Evolutionary conservation across 768 basidiomycete species (phyloP), one percentile per base, ranked within the genome.

Genomic region (Cystobasidium tubakii): DNA sequence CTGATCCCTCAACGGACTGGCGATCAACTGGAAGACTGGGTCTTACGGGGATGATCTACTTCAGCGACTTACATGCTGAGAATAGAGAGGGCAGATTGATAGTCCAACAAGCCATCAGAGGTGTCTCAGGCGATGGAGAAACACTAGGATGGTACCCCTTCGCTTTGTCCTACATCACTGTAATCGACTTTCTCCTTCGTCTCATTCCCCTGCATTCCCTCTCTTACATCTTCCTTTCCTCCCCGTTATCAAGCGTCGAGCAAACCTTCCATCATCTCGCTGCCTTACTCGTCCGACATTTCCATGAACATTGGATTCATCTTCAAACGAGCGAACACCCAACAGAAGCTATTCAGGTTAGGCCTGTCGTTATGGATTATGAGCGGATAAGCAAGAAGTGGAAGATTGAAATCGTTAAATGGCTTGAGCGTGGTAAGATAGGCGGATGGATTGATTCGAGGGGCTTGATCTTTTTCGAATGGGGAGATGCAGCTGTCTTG

Each of bases 351-450:
- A 60, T 13, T 19, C 23, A 31, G 25, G 33, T 34, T 6, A 23
- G 69, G 29, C 69, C 69, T 34, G 44, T 46, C 33, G 69, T 71
- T 29, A 71, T 71, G 69, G 69, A 71, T 29, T 71, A 55, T 27
- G 69, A 71, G 55, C 69, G 69, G n/a, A 44, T 71, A n/a, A 33
- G 53, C 54, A 36, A 31, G 53, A 71, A 55, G 21, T 71, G 69
- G 69, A 33, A 44, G n/a, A 71, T 36, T n/a, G 69, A 71, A 36
- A 53, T 71, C 21, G 53, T 23, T 1, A 55, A 55, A 55, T 71
- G 69, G 69, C 33, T 71, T 23, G 69, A 71, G 39, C 33, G 69
- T 7, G 69, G 69, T 10, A 33, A 36, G 33, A 55, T 71, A 21
- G 33, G 31, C 15, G 69, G 69, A 46, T 71, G 69, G 69, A 54